phyloP scores from a whole-genome alignment of 805 yeast genomes.

The Kodamaea restingae region DNA sequence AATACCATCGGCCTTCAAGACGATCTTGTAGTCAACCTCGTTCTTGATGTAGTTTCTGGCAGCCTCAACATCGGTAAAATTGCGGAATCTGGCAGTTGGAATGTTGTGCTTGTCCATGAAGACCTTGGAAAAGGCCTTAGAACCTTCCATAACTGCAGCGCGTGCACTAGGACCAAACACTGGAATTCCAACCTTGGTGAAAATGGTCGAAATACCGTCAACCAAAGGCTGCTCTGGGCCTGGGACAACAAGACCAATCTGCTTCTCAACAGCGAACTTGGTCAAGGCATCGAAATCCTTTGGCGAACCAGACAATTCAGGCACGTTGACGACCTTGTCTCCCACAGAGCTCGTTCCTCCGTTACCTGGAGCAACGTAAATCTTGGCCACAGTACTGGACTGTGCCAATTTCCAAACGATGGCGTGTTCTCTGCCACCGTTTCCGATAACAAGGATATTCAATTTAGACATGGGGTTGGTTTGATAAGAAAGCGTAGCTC shows the following conservation, averaged over 20 bases:
- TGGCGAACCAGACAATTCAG: constrained; percentile 57
- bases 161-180: constrained; percentile 93
- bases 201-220: constrained; percentile 77
- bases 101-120: constrained; percentile 90
- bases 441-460: constrained; percentile 84
- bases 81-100: constrained; percentile 89
- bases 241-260: constrained; percentile 76
- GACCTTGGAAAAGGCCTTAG: constrained; percentile 89
- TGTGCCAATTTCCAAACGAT: constrained; percentile 86
- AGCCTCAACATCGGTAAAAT: constrained; percentile 69
- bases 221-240: constrained; percentile 99
- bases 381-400: constrained; percentile 63
- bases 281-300: constrained; percentile 68
- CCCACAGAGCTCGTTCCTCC: constrained; percentile 66
- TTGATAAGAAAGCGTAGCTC: background rate
- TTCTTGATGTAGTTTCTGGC: constrained; percentile 67
- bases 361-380: constrained; percentile 95
- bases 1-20: constrained; percentile 94
- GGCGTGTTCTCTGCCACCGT: constrained; percentile 99
- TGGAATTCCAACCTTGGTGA: constrained; percentile 82
- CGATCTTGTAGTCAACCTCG: constrained; percentile 67
- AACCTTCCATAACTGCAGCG: constrained; percentile 96
- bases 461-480: constrained; percentile 14
- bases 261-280: constrained; percentile 65
- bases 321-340: constrained; percentile 62